Evolutionary conservation across 192 early-diverging fungal species (phyloP).

Genomic region (Coemansia sp.): DNA sequence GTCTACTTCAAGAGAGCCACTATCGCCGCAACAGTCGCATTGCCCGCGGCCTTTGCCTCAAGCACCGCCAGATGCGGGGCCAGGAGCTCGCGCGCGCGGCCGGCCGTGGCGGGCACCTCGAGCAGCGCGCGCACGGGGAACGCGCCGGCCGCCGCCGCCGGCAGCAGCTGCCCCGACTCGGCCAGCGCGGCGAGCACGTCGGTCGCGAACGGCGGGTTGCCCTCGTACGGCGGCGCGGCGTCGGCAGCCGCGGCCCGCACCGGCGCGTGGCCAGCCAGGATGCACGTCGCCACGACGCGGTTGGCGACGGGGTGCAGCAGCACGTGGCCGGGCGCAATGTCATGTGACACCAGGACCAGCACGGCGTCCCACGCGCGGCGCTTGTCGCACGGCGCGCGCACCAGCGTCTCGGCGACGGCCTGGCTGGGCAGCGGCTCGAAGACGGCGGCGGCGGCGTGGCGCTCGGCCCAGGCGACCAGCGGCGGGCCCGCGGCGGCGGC

Average conservation of each 20-base stretch:
- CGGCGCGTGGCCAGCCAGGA: constrained; percentile 35
- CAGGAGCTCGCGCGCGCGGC: constrained; percentile 24
- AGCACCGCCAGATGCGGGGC: constrained; percentile 15
- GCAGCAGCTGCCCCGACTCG: constrained; percentile 17
- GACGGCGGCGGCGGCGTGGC: constrained; percentile 59
- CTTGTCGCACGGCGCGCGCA: constrained; percentile 58
- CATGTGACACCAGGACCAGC: constrained; percentile 19
- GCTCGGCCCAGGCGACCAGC: constrained; percentile 60
- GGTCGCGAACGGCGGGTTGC: constrained; percentile 31
- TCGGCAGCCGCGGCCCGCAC: constrained; percentile 12
- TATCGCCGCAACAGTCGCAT: constrained; percentile 24
- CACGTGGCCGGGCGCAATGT: constrained; percentile 24
- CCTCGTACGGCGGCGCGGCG: constrained; percentile 14
- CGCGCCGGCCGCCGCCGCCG: constrained; percentile 34
- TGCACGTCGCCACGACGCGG: constrained; percentile 44
- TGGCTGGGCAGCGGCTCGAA: constrained; percentile 66
- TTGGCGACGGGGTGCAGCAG: constrained; percentile 37
- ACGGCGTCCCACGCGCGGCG: constrained; percentile 25
- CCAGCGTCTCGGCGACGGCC: constrained; percentile 69
- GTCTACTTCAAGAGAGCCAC: neutral
- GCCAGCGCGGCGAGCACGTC: constrained; percentile 27
- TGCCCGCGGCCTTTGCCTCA: constrained; percentile 4
- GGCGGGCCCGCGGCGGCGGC: constrained; percentile 58
- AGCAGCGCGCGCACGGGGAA: constrained; percentile 54
- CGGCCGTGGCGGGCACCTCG: constrained; percentile 36